phyloP scores from a whole-genome alignment of 495 filamentous ascomycete genomes.

The Aspergillus haitiensis region DNA sequence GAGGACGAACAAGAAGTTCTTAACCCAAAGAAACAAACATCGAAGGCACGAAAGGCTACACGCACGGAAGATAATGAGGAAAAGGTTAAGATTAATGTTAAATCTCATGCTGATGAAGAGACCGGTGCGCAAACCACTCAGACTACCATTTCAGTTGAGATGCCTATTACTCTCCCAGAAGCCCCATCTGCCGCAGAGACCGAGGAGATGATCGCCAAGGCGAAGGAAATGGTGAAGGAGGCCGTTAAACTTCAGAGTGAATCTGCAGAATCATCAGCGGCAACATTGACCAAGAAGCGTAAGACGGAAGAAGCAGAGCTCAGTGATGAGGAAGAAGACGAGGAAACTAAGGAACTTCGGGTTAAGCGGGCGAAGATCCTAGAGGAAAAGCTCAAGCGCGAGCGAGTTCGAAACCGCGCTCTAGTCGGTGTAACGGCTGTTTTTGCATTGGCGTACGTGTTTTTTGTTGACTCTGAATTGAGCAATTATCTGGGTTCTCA shows the following conservation, averaged over 20 bases:
- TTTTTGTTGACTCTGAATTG: background rate
- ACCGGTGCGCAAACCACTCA: constrained; percentile 63
- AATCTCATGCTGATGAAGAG: constrained; percentile 36
- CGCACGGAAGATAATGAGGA: constrained; percentile 41
- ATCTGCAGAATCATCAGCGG: constrained; percentile 39
- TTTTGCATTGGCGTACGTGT: constrained; percentile 82
- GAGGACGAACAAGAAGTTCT: constrained; percentile 29
- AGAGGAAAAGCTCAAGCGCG: constrained; percentile 73
- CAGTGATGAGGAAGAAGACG: constrained; percentile 53
- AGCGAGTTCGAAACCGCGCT: constrained; percentile 79
- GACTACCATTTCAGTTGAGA: constrained; percentile 78
- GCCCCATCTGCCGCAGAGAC: constrained; percentile 72
- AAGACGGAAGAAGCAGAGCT: constrained; percentile 70
- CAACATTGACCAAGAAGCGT: constrained; percentile 64
- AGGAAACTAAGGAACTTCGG: constrained; percentile 55
- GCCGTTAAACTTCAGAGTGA: constrained; percentile 59
- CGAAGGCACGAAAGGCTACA: constrained; percentile 38
- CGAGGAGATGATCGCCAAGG: constrained; percentile 77
- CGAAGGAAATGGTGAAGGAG: constrained; percentile 86
- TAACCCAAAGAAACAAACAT: constrained; percentile 34
- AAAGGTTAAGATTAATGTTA: constrained; percentile 61
- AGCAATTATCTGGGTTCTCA: background rate
- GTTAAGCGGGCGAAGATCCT: constrained; percentile 76
- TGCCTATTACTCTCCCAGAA: constrained; percentile 66
- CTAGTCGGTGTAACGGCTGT: constrained; percentile 81